Evolutionary conservation across 257 asterid genomes (phyloP).

Genomic region (Thymus quinquecostatus): DNA sequence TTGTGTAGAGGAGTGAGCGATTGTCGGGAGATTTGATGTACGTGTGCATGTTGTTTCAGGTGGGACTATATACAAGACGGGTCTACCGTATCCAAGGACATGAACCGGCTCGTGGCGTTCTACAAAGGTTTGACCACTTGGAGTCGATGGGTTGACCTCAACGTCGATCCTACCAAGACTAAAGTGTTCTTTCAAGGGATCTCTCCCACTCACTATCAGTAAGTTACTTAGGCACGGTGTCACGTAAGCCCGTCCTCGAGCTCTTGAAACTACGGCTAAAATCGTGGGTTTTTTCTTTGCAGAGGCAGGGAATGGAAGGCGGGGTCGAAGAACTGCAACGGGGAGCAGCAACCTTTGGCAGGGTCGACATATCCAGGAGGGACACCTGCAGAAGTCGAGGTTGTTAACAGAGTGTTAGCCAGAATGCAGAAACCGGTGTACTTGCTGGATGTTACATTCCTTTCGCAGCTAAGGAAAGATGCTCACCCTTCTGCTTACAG

Average conservation of each 20-base stretch:
- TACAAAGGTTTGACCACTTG: slow-evolving; percentile 70
- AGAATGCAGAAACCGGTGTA: slow-evolving; percentile 52
- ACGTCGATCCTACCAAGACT: slow-evolving; percentile 59
- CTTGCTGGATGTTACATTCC: slow-evolving; percentile 62
- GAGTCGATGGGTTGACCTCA: slow-evolving; percentile 65
- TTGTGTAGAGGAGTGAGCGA: neutral
- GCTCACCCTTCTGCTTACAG: slow-evolving; percentile 78
- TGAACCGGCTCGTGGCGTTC: slow-evolving; percentile 68
- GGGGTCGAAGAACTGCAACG: slow-evolving; percentile 53
- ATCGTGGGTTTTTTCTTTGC: neutral
- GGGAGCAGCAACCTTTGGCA: slow-evolving; percentile 55
- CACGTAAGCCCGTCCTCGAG: neutral
- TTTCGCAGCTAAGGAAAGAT: slow-evolving; percentile 76
- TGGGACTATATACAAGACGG: slow-evolving; percentile 72
- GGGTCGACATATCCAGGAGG: slow-evolving; percentile 69
- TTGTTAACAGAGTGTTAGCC: slow-evolving; percentile 53
- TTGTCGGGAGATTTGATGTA: neutral
- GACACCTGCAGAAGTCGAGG: slow-evolving; percentile 52
- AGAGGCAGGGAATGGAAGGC: slow-evolving; percentile 69
- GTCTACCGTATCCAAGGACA: slow-evolving; percentile 48
- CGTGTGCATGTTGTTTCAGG: slow-evolving; percentile 36
- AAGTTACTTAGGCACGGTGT: slow-evolving; percentile 23
- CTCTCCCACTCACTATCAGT: slow-evolving; percentile 71
- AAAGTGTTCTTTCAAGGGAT: slow-evolving; percentile 72
- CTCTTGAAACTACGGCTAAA: neutral